Evolutionary conservation across 1,284 basidiomycete genomes (phyloP).

Genomic region (Cryptococcus sp.): DNA sequence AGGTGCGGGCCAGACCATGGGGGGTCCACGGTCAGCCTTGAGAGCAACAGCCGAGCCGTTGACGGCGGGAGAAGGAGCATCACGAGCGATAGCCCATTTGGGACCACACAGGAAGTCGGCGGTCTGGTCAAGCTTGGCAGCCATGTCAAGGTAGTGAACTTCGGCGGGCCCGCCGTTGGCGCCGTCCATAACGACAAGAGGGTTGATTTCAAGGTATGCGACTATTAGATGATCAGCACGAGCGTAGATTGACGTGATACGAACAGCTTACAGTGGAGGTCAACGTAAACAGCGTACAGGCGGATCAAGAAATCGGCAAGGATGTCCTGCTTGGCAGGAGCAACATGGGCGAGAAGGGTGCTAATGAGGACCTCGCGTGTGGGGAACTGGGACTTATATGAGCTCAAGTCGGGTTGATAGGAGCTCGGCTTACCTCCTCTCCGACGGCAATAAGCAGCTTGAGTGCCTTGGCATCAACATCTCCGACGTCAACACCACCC

Average conservation of each 20-base stretch:
- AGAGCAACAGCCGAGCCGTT: conserved; percentile 59
- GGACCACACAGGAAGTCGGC: conserved; percentile 97
- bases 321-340: conserved; percentile 75
- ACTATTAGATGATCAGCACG: conserved; percentile 49
- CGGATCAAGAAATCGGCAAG: conserved; percentile 92
- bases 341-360: conserved; percentile 76
- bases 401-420: not conserved
- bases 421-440: conserved; percentile 47
- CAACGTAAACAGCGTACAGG: conserved; percentile 95
- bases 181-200: conserved; percentile 89
- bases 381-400: conserved; percentile 62
- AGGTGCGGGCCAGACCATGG: conserved; percentile 96
- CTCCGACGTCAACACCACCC: conserved; percentile 97
- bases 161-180: conserved; percentile 70
- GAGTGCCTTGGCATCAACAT: conserved; percentile 97
- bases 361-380: conserved; percentile 71
- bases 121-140: conserved; percentile 95
- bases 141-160: conserved; percentile 98
- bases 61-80: conserved; percentile 67
- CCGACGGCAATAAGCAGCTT: conserved; percentile 82
- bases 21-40: conserved; percentile 89
- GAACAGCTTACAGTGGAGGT: conserved; percentile 69
- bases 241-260: not conserved
- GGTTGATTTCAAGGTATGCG: conserved; percentile 99
- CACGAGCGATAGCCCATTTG: conserved; percentile 98